Percentiles rank a stretch among this genome's conserved stretches.
Conservation (phyloP, 2,329 filamentous ascomycete species). For the Grosmannia clavigera region DNA sequence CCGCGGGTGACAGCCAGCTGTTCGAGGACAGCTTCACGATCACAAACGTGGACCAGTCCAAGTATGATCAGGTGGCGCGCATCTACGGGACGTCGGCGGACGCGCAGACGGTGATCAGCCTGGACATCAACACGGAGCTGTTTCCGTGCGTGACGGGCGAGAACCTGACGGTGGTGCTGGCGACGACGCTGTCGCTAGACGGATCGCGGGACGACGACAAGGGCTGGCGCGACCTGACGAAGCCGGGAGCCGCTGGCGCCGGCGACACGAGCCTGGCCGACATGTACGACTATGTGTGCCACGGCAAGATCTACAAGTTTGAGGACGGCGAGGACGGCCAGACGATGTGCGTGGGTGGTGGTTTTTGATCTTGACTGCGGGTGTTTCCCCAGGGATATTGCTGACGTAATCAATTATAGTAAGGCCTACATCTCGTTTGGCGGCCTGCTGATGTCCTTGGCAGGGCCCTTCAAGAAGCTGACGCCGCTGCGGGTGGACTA, state of each 20-base stretch:
- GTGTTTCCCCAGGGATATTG: neutral
- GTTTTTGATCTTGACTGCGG: neutral
- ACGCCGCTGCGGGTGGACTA: conserved; percentile 85
- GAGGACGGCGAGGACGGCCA: conserved; percentile 68
- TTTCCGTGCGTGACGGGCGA: conserved; percentile 69
- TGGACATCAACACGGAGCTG: conserved; percentile 91
- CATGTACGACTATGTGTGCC: conserved; percentile 77
- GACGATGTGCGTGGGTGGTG: conserved; percentile 60
- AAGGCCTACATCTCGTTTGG: conserved; percentile 93
- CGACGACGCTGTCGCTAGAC: conserved; percentile 76
- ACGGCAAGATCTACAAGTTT: conserved; percentile 81
- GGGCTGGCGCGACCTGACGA: conserved; percentile 68
- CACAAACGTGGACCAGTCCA: conserved; percentile 64
- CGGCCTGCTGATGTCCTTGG: conserved; percentile 76
- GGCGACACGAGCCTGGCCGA: conserved; percentile 55
- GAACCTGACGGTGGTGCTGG: conserved; percentile 66
- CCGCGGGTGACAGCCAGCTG: conserved; percentile 75
- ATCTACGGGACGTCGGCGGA: conserved; percentile 67
- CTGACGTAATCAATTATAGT: conserved; percentile 32
- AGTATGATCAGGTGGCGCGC: conserved; percentile 92
- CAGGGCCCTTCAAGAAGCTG: conserved; percentile 92
- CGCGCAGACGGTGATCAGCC: conserved; percentile 60
- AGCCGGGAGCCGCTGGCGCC: conserved; percentile 23
- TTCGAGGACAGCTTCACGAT: conserved; percentile 89
- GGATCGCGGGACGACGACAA: conserved; percentile 64